Evolutionary conservation across 2,329 filamentous ascomycete species (phyloP).

Genomic region (Microcera coccophila): DNA sequence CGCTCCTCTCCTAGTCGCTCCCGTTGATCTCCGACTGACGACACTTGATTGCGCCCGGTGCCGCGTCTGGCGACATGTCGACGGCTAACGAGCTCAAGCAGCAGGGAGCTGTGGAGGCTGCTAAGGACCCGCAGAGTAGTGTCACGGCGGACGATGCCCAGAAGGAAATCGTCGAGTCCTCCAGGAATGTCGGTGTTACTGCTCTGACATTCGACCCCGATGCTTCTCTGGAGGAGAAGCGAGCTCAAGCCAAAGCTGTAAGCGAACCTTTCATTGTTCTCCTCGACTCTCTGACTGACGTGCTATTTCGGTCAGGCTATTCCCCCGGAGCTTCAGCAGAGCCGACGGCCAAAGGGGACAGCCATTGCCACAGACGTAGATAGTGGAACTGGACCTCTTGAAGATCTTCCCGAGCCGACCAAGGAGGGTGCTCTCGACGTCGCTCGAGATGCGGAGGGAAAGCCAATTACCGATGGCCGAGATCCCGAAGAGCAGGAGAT

Average conservation of each 20-base stretch:
- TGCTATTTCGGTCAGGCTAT: slow-evolving; percentile 30
- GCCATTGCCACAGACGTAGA: slow-evolving; percentile 77
- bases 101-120: slow-evolving; percentile 74
- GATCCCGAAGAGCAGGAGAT: slow-evolving; percentile 51
- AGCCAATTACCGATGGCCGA: slow-evolving; percentile 46
- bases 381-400: slow-evolving; percentile 63
- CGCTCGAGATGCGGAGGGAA: slow-evolving; percentile 46
- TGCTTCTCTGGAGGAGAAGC: slow-evolving; percentile 79
- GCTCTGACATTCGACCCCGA: slow-evolving; percentile 86
- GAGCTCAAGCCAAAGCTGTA: slow-evolving; percentile 72
- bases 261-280: slow-evolving; percentile 26
- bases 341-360: slow-evolving; percentile 52
- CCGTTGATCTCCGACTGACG: slow-evolving; percentile 21
- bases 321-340: slow-evolving; percentile 35
- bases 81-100: slow-evolving; percentile 65
- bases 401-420: slow-evolving; percentile 73
- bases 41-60: slow-evolving; percentile 9
- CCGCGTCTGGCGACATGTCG: slow-evolving; percentile 30
- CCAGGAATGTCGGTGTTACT: slow-evolving; percentile 70
- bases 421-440: slow-evolving; percentile 64
- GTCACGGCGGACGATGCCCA: slow-evolving; percentile 70
- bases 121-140: slow-evolving; percentile 63
- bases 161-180: slow-evolving; percentile 70
- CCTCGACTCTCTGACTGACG: not conserved
- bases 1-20: slow-evolving; percentile 11